A percentile compares a stretch with the other conserved stretches of the same genome.
These are phyloP conservation scores for Coffea canephora DNA, from an alignment of 257 asterid species.

Conservation along the genomic window DNA sequence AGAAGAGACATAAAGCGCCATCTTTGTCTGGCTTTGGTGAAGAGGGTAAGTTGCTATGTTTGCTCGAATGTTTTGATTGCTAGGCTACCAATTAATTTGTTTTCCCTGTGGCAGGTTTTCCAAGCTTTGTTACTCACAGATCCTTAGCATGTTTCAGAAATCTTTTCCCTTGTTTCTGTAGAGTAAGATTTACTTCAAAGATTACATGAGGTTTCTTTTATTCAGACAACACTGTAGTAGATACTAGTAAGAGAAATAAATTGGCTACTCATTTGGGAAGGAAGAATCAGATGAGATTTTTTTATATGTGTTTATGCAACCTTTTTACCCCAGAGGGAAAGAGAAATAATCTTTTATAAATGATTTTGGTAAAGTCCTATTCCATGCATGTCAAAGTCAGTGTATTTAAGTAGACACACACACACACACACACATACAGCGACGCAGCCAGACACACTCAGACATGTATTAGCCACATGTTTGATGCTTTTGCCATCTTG, in stretches of 20 bases:
- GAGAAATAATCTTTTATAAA: no score
- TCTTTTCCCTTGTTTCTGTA: not conserved
- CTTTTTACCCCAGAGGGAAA: no score
- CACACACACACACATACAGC: not conserved
- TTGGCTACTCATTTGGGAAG: not conserved
- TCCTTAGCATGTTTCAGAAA: not conserved
- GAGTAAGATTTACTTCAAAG: not conserved
- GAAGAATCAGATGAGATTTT: not conserved
- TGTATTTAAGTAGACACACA: not conserved
- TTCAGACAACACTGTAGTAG: not conserved
- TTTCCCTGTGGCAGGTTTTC: not conserved
- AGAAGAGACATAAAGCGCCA: constrained; percentile 96
- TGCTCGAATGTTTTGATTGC: not conserved
- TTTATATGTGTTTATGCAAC: not conserved
- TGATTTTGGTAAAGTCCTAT: no score
- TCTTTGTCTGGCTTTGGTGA: constrained; percentile 94
- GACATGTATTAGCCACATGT: not conserved
- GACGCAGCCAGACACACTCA: not conserved
- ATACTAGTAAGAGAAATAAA: not conserved
- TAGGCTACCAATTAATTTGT: not conserved
- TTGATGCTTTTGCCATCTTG: not conserved
- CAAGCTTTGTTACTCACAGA: not conserved
- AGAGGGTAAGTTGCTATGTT: constrained; percentile 58
- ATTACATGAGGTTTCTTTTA: not conserved
- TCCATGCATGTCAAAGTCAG: not conserved